These are phyloP conservation scores for Leccinum pellstonianum DNA, from an alignment of 768 basidiomycete genomes.

Conservation along the genomic window DNA sequence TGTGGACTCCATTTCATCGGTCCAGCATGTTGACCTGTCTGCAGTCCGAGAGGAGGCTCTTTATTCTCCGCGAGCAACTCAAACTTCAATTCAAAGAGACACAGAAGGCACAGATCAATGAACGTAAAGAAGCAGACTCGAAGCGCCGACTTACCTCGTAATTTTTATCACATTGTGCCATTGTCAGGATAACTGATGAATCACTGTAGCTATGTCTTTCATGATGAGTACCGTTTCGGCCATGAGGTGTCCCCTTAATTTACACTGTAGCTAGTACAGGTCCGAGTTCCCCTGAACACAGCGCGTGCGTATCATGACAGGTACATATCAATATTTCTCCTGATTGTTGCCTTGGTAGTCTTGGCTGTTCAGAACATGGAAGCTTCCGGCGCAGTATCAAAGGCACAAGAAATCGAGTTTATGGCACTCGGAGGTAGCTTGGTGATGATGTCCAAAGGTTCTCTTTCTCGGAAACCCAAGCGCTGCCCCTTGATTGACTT, in stretches of 20 bases:
- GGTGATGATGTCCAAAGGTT: constrained; percentile 86
- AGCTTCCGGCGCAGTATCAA: constrained; percentile 68
- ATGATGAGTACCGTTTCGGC: constrained; percentile 52
- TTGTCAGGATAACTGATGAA: constrained; percentile 1
- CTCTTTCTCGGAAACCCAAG: constrained; percentile 11
- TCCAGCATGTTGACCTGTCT: constrained; percentile 3
- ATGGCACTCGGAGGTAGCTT: constrained; percentile 79
- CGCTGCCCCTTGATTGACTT: constrained; percentile 2
- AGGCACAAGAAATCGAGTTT: constrained; percentile 84
- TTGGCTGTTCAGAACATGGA: constrained; percentile 93
- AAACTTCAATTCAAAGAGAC: constrained; percentile 72
- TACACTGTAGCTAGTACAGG: constrained; percentile 43
- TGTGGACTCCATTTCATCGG: constrained; percentile 14
- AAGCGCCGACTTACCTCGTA: constrained; percentile 80
- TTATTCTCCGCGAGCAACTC: constrained; percentile 69
- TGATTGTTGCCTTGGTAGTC: constrained; percentile 34
- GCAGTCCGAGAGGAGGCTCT: constrained; percentile 58
- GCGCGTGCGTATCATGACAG: constrained; percentile 43
- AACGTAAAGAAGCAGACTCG: constrained; percentile 72
- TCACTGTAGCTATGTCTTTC: constrained; percentile 62
- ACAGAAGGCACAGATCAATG: constrained; percentile 73
- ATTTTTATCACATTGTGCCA: constrained; percentile 32
- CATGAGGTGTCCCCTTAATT: constrained; percentile 10
- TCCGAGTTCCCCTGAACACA: constrained; percentile 79
- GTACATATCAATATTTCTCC: not conserved